A percentile compares a stretch with the other conserved stretches of the same genome.
Conservation (phyloP, 768 basidiomycete species). For the Agrocybe chaxingu region DNA sequence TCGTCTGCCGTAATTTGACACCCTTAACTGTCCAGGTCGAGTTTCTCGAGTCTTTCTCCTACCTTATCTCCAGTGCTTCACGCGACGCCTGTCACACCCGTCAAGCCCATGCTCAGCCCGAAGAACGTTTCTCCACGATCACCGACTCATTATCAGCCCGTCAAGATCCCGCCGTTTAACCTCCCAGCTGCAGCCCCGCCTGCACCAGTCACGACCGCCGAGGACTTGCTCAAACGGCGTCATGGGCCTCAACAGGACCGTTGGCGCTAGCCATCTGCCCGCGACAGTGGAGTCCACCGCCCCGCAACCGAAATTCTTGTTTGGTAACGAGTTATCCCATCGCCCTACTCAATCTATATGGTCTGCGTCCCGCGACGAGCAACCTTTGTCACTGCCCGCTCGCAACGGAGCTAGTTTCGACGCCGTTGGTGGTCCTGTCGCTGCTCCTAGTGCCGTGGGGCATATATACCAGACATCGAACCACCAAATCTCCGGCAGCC, state of each 20-base stretch:
- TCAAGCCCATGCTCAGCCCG: slow-evolving; percentile 30
- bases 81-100: slow-evolving; percentile 31
- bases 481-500: slow-evolving; percentile 21
- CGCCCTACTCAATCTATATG: slow-evolving; percentile 59
- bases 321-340: slow-evolving; percentile 46
- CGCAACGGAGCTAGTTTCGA: slow-evolving; percentile 14
- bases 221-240: slow-evolving; percentile 64
- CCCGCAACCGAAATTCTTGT: slow-evolving; percentile 43
- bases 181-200: slow-evolving; percentile 12
- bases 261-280: slow-evolving; percentile 5
- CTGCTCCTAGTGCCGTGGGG: slow-evolving; percentile 15
- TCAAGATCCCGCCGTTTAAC: slow-evolving; percentile 10
- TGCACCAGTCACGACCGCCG: slow-evolving; percentile 52
- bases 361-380: slow-evolving; percentile 57
- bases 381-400: slow-evolving; percentile 28
- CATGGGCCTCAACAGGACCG: slow-evolving; percentile 27
- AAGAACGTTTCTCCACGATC: slow-evolving; percentile 26
- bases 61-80: slow-evolving; percentile 29
- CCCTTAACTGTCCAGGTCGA: slow-evolving; percentile 16
- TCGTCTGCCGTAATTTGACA: background rate
- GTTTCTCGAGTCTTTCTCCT: slow-evolving; percentile 28
- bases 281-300: slow-evolving; percentile 25
- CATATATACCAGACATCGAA: slow-evolving; percentile 28
- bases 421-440: background rate
- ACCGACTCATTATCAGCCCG: slow-evolving; percentile 23